A percentile compares a stretch with the other conserved stretches of the same genome.
These are phyloP conservation scores for Wickerhamiella azyma DNA, from an alignment of 805 yeast genomes.

Conservation along the genomic window DNA sequence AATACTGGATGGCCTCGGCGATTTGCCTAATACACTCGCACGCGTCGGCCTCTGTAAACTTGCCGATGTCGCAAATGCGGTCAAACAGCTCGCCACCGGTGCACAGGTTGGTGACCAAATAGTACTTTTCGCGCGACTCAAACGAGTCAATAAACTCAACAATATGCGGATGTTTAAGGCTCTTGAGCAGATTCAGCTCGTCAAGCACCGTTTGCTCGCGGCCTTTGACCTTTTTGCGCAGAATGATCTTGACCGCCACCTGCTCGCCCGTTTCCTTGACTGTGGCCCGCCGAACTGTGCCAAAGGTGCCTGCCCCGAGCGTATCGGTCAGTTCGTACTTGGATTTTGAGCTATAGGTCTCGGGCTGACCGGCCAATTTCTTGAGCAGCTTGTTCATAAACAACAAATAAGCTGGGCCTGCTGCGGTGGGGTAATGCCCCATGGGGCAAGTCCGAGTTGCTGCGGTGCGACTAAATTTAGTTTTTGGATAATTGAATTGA, in stretches of 20 bases:
- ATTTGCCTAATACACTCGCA: slow-evolving; percentile 59
- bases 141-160: slow-evolving; percentile 89
- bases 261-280: slow-evolving; percentile 40
- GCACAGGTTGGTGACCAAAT: slow-evolving; percentile 86
- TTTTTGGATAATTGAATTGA: no score
- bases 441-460: no score
- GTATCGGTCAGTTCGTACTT: slow-evolving; percentile 69
- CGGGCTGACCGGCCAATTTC: slow-evolving; percentile 61
- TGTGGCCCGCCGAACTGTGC: slow-evolving; percentile 74
- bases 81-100: slow-evolving; percentile 94
- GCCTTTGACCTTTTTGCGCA: slow-evolving; percentile 73
- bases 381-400: slow-evolving; percentile 25
- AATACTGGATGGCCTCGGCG: slow-evolving; percentile 61
- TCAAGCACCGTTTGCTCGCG: slow-evolving; percentile 65
- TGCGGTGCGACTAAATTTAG: no score
- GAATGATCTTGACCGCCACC: slow-evolving; percentile 80
- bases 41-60: slow-evolving; percentile 83
- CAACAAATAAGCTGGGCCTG: neutral
- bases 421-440: no score
- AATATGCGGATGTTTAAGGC: slow-evolving; percentile 68
- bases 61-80: slow-evolving; percentile 64
- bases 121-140: slow-evolving; percentile 82
- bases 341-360: slow-evolving; percentile 48
- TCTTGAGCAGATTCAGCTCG: slow-evolving; percentile 57
- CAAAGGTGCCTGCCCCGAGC: slow-evolving; percentile 90